These are phyloP conservation scores for Globisporangium sylvaticum DNA, from an alignment of 352 stramenopile species.

Conservation along the genomic window DNA sequence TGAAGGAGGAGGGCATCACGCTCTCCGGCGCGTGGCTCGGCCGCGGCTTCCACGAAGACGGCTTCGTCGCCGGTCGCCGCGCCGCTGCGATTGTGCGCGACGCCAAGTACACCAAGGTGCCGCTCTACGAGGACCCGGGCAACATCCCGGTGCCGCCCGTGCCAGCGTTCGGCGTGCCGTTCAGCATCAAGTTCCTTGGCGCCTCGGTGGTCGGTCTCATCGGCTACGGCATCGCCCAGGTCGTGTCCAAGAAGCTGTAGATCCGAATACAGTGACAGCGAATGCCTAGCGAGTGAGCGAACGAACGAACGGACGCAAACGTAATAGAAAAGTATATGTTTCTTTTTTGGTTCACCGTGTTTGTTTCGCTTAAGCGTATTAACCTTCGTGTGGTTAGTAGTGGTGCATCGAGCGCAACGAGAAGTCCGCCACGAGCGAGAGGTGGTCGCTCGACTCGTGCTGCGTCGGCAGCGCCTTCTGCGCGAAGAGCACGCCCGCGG, in stretches of 20 bases:
- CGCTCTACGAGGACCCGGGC: constrained; percentile 78
- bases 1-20: constrained; percentile 79
- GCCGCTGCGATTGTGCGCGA: constrained; percentile 77
- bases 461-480: constrained; percentile 45
- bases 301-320: neutral
- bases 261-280: constrained; percentile 6
- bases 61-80: constrained; percentile 79
- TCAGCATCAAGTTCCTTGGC: constrained; percentile 59
- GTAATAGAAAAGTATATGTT: neutral
- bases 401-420: constrained; percentile 22
- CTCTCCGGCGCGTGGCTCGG: constrained; percentile 80
- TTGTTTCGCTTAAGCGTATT: neutral
- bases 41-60: constrained; percentile 84
- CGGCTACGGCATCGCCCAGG: constrained; percentile 59
- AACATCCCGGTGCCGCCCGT: constrained; percentile 73
- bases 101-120: constrained; percentile 62
- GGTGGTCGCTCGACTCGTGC: constrained; percentile 58
- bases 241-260: constrained; percentile 43
- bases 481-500: constrained; percentile 44
- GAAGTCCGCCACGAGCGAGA: constrained; percentile 68
- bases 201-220: constrained; percentile 49
- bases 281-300: neutral
- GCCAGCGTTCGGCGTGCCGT: constrained; percentile 66
- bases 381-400: constrained; percentile 1
- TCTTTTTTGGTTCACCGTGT: neutral